Evolutionary conservation across 179 eudicot genomes (phyloP).

Genomic region (Carnegiea gigantea): DNA sequence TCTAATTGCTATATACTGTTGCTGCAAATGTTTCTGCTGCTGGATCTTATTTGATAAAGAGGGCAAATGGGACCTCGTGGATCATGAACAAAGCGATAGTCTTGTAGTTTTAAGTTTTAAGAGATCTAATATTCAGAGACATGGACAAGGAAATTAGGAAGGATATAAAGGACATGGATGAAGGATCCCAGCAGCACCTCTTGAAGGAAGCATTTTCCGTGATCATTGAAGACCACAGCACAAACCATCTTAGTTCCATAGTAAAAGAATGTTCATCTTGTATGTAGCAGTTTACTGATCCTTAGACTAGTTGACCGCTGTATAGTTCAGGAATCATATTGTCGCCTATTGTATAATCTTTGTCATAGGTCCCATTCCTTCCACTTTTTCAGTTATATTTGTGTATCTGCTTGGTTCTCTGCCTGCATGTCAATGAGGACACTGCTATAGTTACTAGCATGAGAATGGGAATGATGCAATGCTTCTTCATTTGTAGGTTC

Average conservation of each 20-base stretch:
- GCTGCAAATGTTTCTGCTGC: background rate
- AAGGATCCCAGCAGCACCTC: background rate
- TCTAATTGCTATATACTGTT: background rate
- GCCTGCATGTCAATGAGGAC: background rate
- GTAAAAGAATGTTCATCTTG: background rate
- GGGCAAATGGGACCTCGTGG: background rate
- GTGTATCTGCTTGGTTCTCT: slow-evolving; percentile 1
- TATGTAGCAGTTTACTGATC: background rate
- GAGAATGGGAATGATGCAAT: background rate
- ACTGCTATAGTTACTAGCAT: background rate
- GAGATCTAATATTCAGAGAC: background rate
- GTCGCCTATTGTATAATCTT: background rate
- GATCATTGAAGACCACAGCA: background rate
- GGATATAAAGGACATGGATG: background rate
- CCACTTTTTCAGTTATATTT: background rate
- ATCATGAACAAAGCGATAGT: background rate
- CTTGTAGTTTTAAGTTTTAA: background rate
- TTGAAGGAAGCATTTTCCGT: background rate
- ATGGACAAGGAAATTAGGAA: background rate
- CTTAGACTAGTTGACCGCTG: background rate
- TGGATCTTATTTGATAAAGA: background rate
- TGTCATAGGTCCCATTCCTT: background rate
- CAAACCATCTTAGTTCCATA: background rate
- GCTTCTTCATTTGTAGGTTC: slow-evolving; percentile 50
- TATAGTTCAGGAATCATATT: background rate